These are phyloP conservation scores for Penicillium malachiteum DNA, from an alignment of 495 filamentous ascomycete genomes.

Conservation along the genomic window DNA sequence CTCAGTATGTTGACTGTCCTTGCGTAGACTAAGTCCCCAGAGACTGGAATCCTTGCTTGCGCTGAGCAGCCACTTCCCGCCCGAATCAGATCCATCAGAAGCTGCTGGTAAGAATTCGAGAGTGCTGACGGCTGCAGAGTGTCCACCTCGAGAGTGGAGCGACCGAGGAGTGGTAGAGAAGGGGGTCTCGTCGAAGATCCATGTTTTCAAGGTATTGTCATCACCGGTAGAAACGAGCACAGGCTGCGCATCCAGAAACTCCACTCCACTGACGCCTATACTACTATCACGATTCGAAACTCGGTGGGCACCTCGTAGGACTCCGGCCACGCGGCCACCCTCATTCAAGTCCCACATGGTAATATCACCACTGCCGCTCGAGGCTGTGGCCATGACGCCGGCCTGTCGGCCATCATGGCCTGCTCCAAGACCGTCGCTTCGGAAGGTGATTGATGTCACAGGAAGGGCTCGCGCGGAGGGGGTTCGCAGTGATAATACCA, in stretches of 20 bases:
- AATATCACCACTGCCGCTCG: constrained; percentile 71
- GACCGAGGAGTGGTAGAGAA: constrained; percentile 81
- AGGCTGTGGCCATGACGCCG: constrained; percentile 84
- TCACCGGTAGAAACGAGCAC: constrained; percentile 84
- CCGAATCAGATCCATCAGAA: constrained; percentile 82
- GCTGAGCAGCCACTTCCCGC: constrained; percentile 92
- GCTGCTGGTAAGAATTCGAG: constrained; percentile 80
- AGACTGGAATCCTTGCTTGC: constrained; percentile 83
- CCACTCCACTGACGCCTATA: constrained; percentile 68
- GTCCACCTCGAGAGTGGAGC: constrained; percentile 80
- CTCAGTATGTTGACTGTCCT: constrained; percentile 91
- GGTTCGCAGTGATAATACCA: constrained; percentile 63
- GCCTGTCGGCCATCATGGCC: constrained; percentile 78
- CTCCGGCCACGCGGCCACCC: constrained; percentile 75
- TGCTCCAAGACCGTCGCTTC: constrained; percentile 86
- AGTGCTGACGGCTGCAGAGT: constrained; percentile 77
- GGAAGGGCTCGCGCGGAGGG: constrained; percentile 49
- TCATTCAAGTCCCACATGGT: constrained; percentile 95
- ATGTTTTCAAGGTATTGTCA: constrained; percentile 91
- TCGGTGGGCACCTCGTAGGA: constrained; percentile 82
- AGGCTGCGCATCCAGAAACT: constrained; percentile 90
- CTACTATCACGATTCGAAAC: constrained; percentile 57
- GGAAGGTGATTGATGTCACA: constrained; percentile 83
- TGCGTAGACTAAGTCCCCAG: constrained; percentile 92
- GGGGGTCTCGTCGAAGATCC: constrained; percentile 89